A percentile compares a stretch with the other conserved stretches of the same genome.
Evolutionary conservation across 108 stramenopile genomes (phyloP).

Genomic region (Nannochloropsis salina): DNA sequence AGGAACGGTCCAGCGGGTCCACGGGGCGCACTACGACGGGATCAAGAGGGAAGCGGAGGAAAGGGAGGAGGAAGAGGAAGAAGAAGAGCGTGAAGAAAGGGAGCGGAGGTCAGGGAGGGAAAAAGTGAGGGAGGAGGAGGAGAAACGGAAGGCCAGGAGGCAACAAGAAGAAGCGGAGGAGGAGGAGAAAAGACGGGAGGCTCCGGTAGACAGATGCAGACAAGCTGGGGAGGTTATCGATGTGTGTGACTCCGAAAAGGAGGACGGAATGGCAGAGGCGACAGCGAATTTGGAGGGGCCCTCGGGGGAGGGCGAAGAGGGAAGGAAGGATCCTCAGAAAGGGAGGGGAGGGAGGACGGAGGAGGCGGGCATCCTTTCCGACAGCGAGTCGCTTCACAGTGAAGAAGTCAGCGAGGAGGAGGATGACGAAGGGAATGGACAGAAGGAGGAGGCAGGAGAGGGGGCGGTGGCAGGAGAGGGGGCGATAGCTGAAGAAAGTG

Average conservation of each 20-base stretch:
- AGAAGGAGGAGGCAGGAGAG: not conserved
- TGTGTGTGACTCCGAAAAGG: not conserved
- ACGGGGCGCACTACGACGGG: conserved; percentile 42
- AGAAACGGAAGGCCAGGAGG: conserved; percentile 1
- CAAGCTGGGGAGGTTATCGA: not conserved
- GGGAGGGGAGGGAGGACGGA: not conserved
- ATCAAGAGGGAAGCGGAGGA: conserved; percentile 19
- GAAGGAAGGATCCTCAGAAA: not conserved
- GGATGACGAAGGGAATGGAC: not conserved
- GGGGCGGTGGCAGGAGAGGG: not conserved
- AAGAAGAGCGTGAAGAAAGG: not conserved
- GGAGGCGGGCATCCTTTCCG: not conserved
- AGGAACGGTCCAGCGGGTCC: conserved; percentile 37
- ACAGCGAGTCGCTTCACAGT: not conserved
- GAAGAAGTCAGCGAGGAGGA: not conserved
- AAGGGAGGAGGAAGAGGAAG: conserved; percentile 21
- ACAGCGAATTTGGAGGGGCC: not conserved
- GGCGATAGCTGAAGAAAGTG: not conserved
- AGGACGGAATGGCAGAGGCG: not conserved
- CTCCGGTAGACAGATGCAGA: not conserved
- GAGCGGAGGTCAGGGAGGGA: not conserved
- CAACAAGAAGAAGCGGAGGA: not conserved
- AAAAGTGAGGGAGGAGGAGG: not conserved
- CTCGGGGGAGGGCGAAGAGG: not conserved
- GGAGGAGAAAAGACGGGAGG: not conserved